Evolutionary conservation across 1,139 yeast genomes (phyloP).

Genomic region (Sugiyamaella xylanicola): DNA sequence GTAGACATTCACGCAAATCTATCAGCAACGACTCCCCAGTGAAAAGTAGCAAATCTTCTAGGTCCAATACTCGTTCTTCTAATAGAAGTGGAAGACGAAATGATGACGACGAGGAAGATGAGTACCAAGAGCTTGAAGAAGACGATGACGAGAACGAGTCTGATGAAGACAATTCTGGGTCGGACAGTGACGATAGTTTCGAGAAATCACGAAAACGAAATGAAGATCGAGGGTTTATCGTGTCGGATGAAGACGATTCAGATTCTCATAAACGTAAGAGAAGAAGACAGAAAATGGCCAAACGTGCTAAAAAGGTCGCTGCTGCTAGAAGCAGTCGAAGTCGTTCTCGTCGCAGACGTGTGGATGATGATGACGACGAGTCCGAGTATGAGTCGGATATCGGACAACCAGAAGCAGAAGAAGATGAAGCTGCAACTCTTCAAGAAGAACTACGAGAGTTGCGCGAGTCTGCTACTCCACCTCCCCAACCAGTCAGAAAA

Average conservation of each 20-base stretch:
- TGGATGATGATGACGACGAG: conserved; percentile 29
- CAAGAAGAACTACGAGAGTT: conserved; percentile 56
- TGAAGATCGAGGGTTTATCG: conserved; percentile 21
- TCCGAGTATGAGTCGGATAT: conserved; percentile 23
- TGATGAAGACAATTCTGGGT: conserved; percentile 29
- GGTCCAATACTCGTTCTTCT: conserved; percentile 10
- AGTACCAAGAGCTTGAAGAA: conserved; percentile 28
- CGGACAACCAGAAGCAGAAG: conserved; percentile 32
- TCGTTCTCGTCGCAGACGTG: conserved; percentile 19
- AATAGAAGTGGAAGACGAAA: conserved; percentile 32
- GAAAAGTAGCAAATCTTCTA: neutral
- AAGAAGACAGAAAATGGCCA: conserved; percentile 12
- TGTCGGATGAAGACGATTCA: conserved; percentile 23
- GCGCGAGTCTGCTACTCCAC: conserved; percentile 51
- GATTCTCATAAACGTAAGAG: conserved; percentile 29
- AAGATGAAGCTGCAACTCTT: conserved; percentile 40
- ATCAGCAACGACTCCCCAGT: conserved; percentile 2
- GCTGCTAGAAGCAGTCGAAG: conserved; percentile 17
- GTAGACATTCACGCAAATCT: conserved; percentile 23
- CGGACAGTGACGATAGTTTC: conserved; percentile 21
- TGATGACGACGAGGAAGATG: conserved; percentile 30
- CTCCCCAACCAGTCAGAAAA: conserved; percentile 57
- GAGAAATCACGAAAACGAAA: conserved; percentile 27
- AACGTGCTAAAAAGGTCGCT: conserved; percentile 13
- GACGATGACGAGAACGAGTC: conserved; percentile 15